Percentiles rank a stretch among this genome's conserved stretches.
phyloP scores from a whole-genome alignment of 2,329 filamentous ascomycete species.

The Phyllosticta citriasiana region DNA sequence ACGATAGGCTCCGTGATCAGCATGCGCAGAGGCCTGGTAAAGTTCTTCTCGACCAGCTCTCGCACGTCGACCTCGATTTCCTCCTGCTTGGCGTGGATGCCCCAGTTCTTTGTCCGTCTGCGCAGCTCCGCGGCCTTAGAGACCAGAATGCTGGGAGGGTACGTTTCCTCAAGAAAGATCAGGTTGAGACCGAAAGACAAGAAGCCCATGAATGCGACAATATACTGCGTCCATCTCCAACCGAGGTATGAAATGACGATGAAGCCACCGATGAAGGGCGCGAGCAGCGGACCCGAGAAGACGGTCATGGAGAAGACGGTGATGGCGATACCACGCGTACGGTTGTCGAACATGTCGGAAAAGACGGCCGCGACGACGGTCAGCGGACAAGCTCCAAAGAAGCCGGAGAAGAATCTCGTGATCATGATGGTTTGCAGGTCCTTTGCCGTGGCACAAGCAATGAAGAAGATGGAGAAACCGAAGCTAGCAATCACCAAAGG shows the following conservation, averaged over 20 bases:
- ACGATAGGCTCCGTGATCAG: conserved; percentile 42
- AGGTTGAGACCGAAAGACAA: conserved; percentile 37
- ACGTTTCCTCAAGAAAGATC: conserved; percentile 48
- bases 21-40: conserved; percentile 40
- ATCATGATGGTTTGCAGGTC: conserved; percentile 45
- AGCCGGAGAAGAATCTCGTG: conserved; percentile 43
- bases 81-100: conserved; percentile 49
- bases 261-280: conserved; percentile 47
- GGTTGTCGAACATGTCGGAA: conserved; percentile 46
- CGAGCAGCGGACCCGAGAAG: conserved; percentile 43
- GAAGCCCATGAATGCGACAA: conserved; percentile 45
- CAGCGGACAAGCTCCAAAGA: conserved; percentile 45
- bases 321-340: conserved; percentile 31
- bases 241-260: conserved; percentile 41
- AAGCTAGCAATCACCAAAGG: conserved; percentile 41
- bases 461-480: conserved; percentile 42
- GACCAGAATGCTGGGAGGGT: conserved; percentile 48
- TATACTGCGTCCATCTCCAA: conserved; percentile 43
- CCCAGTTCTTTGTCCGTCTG: conserved; percentile 49
- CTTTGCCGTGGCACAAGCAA: conserved; percentile 40
- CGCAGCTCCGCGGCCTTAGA: conserved; percentile 45
- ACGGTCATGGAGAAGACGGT: conserved; percentile 43
- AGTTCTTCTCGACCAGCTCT: conserved; percentile 42
- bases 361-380: conserved; percentile 47
- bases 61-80: conserved; percentile 44